Percentiles rank a stretch among this genome's conserved stretches.
Conservation (phyloP, 768 basidiomycete genomes). For the Tylopilus cervinicoccineus region DNA sequence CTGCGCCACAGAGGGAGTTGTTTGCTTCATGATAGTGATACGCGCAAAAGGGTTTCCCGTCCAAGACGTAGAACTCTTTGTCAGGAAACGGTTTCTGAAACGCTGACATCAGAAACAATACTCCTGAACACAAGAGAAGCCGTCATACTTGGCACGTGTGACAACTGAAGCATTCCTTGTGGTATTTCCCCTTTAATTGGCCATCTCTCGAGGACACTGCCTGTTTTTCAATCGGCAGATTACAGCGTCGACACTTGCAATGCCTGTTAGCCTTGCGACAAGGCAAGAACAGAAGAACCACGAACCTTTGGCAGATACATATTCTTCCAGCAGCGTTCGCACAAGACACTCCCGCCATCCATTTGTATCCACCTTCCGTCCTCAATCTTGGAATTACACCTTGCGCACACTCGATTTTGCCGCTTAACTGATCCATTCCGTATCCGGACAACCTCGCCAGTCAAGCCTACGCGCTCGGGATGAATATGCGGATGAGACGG, state of each 20-base stretch:
- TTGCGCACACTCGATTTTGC: slow-evolving; percentile 51
- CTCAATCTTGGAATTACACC: slow-evolving; percentile 66
- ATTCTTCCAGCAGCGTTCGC: slow-evolving; percentile 92
- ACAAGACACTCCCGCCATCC: slow-evolving; percentile 73
- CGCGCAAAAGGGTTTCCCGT: slow-evolving; percentile 86
- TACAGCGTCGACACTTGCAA: slow-evolving; percentile 79
- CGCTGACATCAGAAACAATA: slow-evolving; percentile 1
- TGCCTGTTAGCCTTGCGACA: slow-evolving; percentile 1
- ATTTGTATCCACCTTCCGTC: slow-evolving; percentile 81
- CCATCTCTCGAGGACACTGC: slow-evolving; percentile 91
- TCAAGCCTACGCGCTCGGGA: slow-evolving; percentile 21
- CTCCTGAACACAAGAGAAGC: slow-evolving; percentile 14
- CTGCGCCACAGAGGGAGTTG: slow-evolving; percentile 78
- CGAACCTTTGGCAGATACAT: slow-evolving; percentile 91
- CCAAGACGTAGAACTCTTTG: slow-evolving; percentile 87
- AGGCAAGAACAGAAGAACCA: slow-evolving; percentile 29
- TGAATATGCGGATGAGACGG: slow-evolving; percentile 37
- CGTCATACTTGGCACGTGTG: slow-evolving; percentile 63
- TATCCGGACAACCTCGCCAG: slow-evolving; percentile 28
- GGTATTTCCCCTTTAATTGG: slow-evolving; percentile 94
- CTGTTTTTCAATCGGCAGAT: slow-evolving; percentile 81
- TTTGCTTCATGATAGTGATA: slow-evolving; percentile 94
- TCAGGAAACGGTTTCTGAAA: slow-evolving; percentile 83
- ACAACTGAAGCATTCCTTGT: slow-evolving; percentile 89
- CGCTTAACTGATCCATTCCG: slow-evolving; percentile 31